phyloP scores from a whole-genome alignment of 2,329 filamentous ascomycete species.

The Corinectria fuckeliana region DNA sequence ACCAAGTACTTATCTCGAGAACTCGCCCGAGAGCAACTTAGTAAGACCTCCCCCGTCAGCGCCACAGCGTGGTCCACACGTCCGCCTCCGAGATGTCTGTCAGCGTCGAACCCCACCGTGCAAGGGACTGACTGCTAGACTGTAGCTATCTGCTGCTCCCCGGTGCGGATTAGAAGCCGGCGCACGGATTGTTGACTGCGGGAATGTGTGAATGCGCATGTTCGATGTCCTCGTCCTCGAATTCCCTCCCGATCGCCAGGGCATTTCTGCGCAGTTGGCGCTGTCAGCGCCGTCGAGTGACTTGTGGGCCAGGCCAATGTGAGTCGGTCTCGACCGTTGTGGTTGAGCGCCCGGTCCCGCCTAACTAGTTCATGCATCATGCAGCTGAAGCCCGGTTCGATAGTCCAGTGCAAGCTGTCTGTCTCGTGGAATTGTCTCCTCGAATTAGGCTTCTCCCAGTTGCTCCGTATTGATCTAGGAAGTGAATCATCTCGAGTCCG shows the following conservation, averaged over 20 bases:
- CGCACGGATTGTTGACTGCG: neutral
- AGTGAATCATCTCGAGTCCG: neutral
- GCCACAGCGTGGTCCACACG: constrained; percentile 3
- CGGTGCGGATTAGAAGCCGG: no score
- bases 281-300: constrained; percentile 17
- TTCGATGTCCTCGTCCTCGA: neutral
- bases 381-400: constrained; percentile 9
- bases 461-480: neutral
- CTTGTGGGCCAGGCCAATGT: constrained; percentile 3
- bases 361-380: constrained; percentile 1
- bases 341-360: neutral
- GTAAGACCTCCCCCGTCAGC: neutral
- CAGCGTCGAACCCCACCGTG: neutral
- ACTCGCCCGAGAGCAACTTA: neutral
- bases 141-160: neutral
- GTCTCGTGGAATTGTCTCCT: neutral
- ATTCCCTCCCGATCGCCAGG: constrained; percentile 20
- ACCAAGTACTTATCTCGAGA: no score
- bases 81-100: neutral
- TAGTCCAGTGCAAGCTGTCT: neutral
- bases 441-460: neutral
- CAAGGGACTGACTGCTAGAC: neutral
- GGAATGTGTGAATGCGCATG: neutral
- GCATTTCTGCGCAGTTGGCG: neutral
- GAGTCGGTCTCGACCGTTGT: constrained; percentile 28